These are phyloP conservation scores for Prosopis cineraria DNA, from an alignment of 306 rosid genomes.

Conservation along the genomic window DNA sequence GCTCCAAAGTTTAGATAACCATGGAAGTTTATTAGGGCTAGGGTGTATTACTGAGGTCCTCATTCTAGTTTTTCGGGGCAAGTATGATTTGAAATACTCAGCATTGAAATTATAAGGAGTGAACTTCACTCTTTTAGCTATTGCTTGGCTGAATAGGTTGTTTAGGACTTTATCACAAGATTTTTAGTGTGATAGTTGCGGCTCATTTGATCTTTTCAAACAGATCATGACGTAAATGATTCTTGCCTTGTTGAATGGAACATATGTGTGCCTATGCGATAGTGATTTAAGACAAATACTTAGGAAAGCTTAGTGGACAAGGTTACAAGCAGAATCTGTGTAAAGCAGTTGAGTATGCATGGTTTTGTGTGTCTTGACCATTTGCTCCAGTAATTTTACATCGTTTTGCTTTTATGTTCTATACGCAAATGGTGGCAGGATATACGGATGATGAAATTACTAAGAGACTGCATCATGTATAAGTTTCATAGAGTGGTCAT, in stretches of 20 bases:
- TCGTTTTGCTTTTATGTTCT: neutral
- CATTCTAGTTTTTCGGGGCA: neutral
- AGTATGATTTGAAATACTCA: neutral
- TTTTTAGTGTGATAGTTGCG: constrained; percentile 15
- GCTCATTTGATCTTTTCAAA: neutral
- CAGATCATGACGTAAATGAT: constrained; percentile 20
- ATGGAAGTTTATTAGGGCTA: neutral
- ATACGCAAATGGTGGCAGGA: neutral
- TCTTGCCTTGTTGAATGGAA: constrained; percentile 17
- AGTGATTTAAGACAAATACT: constrained; percentile 9
- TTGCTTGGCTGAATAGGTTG: neutral
- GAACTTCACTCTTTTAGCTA: neutral
- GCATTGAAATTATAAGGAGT: neutral
- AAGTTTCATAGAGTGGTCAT: neutral
- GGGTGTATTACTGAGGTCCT: neutral
- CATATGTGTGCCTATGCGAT: constrained; percentile 1
- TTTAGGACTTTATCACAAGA: constrained; percentile 2
- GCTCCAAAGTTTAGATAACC: constrained; percentile 2
- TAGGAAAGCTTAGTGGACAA: neutral
- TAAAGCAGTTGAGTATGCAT: constrained; percentile 3
- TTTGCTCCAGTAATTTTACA: neutral
- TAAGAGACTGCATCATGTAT: neutral
- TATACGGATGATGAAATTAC: neutral
- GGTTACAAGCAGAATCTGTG: neutral
- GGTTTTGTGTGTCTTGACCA: neutral